Conservation (phyloP, 257 asterid species). For the Fraxinus anomala region DNA sequence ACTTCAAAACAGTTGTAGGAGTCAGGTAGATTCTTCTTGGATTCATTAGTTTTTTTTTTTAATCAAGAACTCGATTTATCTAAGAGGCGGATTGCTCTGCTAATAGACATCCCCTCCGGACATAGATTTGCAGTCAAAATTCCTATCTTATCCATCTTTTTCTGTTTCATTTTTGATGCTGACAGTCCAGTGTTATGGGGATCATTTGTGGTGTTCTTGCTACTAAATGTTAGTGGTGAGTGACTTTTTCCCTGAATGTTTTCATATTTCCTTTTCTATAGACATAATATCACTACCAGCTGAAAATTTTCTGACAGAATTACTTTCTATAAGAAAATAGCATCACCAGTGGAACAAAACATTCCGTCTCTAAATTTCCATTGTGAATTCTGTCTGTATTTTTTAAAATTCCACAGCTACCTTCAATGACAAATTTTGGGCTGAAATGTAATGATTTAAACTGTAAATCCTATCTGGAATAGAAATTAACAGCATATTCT, state of each 20-base stretch:
- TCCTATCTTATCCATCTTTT: background rate
- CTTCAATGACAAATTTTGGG: background rate
- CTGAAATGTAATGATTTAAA: background rate
- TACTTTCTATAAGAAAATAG: too few relatives aligned
- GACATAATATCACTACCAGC: background rate
- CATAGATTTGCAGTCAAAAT: background rate
- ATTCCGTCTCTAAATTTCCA: too few relatives aligned
- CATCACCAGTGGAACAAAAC: too few relatives aligned
- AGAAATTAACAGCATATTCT: slow-evolving; percentile 13
- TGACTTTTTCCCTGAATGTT: slow-evolving; percentile 1
- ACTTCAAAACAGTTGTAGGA: slow-evolving; percentile 90
- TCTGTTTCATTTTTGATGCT: slow-evolving; percentile 1
- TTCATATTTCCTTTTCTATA: background rate
- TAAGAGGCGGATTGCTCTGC: background rate
- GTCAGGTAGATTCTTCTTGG: slow-evolving; percentile 59
- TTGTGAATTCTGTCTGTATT: too few relatives aligned
- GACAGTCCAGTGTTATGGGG: slow-evolving; percentile 94
- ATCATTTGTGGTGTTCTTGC: slow-evolving; percentile 86
- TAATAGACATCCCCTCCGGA: background rate
- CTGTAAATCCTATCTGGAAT: background rate
- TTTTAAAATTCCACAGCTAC: too few relatives aligned
- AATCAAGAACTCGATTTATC: background rate
- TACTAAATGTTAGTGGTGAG: slow-evolving; percentile 78
- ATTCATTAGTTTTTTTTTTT: background rate
- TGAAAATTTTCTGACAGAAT: too few relatives aligned